Evolutionary conservation across 768 basidiomycete genomes (phyloP).

Genomic region (Cyclocybe cylindracea): DNA sequence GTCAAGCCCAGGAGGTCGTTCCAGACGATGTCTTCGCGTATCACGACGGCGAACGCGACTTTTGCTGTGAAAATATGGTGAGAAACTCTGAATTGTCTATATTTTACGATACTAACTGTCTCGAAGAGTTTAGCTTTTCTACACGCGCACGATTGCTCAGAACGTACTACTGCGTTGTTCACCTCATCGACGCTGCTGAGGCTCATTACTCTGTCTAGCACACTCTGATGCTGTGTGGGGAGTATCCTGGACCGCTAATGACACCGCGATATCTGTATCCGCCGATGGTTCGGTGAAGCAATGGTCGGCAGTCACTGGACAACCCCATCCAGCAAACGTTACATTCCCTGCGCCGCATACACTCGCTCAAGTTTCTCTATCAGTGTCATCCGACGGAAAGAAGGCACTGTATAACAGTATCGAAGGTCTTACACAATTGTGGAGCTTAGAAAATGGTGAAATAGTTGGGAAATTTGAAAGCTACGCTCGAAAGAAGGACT

Average conservation of each 20-base stretch:
- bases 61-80: slow-evolving; percentile 28
- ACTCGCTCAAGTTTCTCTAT: slow-evolving; percentile 82
- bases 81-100: slow-evolving; percentile 3
- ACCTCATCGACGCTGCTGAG: slow-evolving; percentile 22
- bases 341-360: slow-evolving; percentile 69
- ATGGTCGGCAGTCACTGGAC: slow-evolving; percentile 69
- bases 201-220: slow-evolving; percentile 49
- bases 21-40: slow-evolving; percentile 27
- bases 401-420: slow-evolving; percentile 77
- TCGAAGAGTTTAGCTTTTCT: slow-evolving; percentile 71
- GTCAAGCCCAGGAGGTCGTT: slow-evolving; percentile 15
- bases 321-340: slow-evolving; percentile 52
- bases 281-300: slow-evolving; percentile 79
- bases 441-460: slow-evolving; percentile 67
- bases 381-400: slow-evolving; percentile 64
- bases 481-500: slow-evolving; percentile 55
- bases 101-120: not conserved
- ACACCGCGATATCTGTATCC: slow-evolving; percentile 68
- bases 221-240: slow-evolving; percentile 84
- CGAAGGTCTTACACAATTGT: slow-evolving; percentile 79
- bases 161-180: slow-evolving; percentile 55
- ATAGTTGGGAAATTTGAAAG: slow-evolving; percentile 72
- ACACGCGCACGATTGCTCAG: slow-evolving; percentile 72
- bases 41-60: slow-evolving; percentile 2
- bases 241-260: slow-evolving; percentile 67